A percentile compares a stretch with the other conserved stretches of the same genome.
These are phyloP conservation scores for Neurospora sp. DNA, from an alignment of 495 filamentous ascomycete species.

Conservation along the genomic window DNA sequence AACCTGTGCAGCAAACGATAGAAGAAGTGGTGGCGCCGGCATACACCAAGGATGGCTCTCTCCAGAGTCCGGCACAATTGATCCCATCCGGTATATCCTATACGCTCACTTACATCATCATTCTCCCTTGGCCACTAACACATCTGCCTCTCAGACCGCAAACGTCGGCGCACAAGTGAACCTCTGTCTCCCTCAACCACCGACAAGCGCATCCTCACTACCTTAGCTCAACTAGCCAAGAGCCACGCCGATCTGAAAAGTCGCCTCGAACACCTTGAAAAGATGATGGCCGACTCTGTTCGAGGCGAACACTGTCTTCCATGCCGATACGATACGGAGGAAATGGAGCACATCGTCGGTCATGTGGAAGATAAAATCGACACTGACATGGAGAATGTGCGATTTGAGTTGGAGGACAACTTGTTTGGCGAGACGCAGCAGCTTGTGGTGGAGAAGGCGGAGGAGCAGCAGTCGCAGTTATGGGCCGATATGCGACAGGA, in stretches of 20 bases:
- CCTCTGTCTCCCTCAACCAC: neutral
- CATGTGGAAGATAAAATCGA: conserved; percentile 2
- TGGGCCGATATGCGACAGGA: neutral
- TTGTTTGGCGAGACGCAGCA: neutral
- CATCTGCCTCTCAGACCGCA: neutral
- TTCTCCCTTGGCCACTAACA: neutral
- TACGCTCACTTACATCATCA: neutral
- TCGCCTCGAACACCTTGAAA: conserved; percentile 1
- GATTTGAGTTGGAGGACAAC: neutral
- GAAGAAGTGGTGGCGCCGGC: neutral
- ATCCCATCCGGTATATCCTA: neutral
- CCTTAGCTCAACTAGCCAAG: neutral
- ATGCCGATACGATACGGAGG: conserved; percentile 2
- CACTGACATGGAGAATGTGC: neutral
- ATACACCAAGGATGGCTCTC: neutral
- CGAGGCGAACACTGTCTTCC: neutral
- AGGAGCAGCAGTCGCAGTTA: neutral
- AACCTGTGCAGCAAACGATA: neutral
- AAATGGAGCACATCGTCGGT: neutral
- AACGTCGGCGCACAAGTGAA: conserved; percentile 4
- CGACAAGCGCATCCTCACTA: neutral
- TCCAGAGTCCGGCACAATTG: neutral
- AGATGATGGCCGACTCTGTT: neutral
- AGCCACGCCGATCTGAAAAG: neutral
- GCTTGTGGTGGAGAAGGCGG: neutral